Percentiles rank a stretch among this genome's conserved stretches.
phyloP scores from a whole-genome alignment of 805 yeast species.

The Ogataea parapolymorpha region DNA sequence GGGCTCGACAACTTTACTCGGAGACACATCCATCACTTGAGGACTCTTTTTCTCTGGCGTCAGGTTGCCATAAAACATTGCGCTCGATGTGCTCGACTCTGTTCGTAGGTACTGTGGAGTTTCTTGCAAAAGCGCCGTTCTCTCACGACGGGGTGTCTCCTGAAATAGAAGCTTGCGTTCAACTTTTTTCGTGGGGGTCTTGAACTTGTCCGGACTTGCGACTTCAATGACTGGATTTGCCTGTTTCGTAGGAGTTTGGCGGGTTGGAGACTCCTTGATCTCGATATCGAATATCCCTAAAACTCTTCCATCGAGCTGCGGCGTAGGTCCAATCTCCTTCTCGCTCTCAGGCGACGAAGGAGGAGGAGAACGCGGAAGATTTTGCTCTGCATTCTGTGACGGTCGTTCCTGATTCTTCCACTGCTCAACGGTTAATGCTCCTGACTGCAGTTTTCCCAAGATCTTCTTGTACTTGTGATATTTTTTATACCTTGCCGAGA shows the following conservation, averaged over 20 bases:
- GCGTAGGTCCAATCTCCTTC: conserved; percentile 75
- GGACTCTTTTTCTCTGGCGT: conserved; percentile 11
- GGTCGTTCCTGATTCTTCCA: conserved; percentile 5
- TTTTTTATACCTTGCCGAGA: conserved; percentile 34
- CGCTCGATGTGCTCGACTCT: conserved; percentile 13
- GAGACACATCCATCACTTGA: conserved; percentile 8
- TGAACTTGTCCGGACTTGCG: conserved; percentile 19
- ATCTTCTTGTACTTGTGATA: conserved; percentile 29
- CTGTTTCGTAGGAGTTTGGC: conserved; percentile 10
- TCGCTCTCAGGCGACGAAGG: conserved; percentile 14
- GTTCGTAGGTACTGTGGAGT: conserved; percentile 25
- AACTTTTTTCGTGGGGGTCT: conserved; percentile 30
- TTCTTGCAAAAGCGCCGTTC: conserved; percentile 11
- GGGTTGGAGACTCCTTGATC: conserved; percentile 20
- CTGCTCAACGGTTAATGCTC: conserved; percentile 13
- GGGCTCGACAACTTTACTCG: conserved; percentile 26
- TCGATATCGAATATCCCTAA: conserved; percentile 65
- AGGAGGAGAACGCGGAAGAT: conserved; percentile 4
- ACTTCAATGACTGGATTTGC: background rate
- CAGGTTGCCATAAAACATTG: conserved; percentile 1
- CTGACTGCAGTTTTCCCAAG: conserved; percentile 14
- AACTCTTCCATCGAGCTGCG: conserved; percentile 77
- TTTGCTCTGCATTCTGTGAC: background rate
- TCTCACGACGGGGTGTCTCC: conserved; percentile 13
- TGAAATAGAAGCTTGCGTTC: conserved; percentile 21